A percentile compares a stretch with the other conserved stretches of the same genome.
phyloP scores from a whole-genome alignment of 2,329 filamentous ascomycete species.

The Hymenoscyphus occultus region DNA sequence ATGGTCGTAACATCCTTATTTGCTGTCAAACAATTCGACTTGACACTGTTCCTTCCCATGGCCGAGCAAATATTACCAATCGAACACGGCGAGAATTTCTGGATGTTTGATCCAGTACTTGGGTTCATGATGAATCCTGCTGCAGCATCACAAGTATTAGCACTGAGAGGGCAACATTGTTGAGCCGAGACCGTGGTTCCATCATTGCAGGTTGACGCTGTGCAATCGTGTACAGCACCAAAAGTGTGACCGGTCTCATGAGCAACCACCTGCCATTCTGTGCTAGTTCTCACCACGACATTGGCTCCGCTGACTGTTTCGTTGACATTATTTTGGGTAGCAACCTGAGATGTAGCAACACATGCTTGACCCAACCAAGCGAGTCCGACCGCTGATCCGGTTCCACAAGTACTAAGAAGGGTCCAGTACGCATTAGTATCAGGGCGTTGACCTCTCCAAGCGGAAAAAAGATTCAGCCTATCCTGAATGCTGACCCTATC shows the following conservation, averaged over 20 bases:
- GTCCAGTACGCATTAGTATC: slow-evolving; percentile 94
- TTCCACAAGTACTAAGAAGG: slow-evolving; percentile 68
- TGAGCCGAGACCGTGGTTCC: slow-evolving; percentile 56
- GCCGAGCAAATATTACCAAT: slow-evolving; percentile 94
- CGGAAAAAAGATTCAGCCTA: slow-evolving; percentile 82
- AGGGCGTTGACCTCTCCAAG: slow-evolving; percentile 74
- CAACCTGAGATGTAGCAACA: slow-evolving; percentile 53
- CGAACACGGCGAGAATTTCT: slow-evolving; percentile 79
- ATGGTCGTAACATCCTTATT: slow-evolving; percentile 83
- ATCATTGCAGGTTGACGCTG: slow-evolving; percentile 60
- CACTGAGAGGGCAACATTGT: slow-evolving; percentile 76
- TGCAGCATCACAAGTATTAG: slow-evolving; percentile 66
- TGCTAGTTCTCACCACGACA: slow-evolving; percentile 78
- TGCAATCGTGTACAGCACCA: slow-evolving; percentile 93
- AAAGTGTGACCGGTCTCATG: slow-evolving; percentile 95
- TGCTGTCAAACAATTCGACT: slow-evolving; percentile 73
- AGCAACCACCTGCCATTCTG: slow-evolving; percentile 93
- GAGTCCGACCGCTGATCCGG: slow-evolving; percentile 80
- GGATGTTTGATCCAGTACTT: slow-evolving; percentile 70
- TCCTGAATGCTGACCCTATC: slow-evolving; percentile 62
- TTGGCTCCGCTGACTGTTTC: slow-evolving; percentile 84
- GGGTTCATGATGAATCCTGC: slow-evolving; percentile 96
- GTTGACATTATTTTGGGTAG: slow-evolving; percentile 48
- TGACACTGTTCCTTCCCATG: slow-evolving; percentile 72
- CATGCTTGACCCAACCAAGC: slow-evolving; percentile 93